Conservation (phyloP, 371 early-diverging fungal species). For the Entomophthora muscae region DNA sequence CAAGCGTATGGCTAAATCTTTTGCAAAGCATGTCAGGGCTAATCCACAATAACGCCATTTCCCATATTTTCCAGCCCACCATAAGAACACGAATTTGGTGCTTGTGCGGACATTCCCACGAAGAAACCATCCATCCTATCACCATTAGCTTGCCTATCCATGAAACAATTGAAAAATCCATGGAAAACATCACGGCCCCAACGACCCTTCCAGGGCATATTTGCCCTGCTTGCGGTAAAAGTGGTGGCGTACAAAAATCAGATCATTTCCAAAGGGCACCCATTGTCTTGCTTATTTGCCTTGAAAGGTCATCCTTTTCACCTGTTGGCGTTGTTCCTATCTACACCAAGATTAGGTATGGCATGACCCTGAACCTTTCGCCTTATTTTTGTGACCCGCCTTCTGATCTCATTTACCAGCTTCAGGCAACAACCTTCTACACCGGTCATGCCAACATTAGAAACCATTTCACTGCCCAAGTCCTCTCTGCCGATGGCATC, state of each 20-base stretch:
- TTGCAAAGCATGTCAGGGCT: background rate
- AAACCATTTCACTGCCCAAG: background rate
- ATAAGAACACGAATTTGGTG: background rate
- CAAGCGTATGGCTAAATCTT: background rate
- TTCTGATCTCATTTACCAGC: background rate
- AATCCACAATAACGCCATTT: background rate
- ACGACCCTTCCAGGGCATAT: background rate
- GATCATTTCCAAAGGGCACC: background rate
- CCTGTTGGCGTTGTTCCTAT: background rate
- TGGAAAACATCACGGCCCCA: background rate
- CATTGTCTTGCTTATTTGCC: background rate
- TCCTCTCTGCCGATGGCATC: background rate
- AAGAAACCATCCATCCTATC: background rate
- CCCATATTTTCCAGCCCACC: background rate
- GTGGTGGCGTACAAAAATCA: background rate
- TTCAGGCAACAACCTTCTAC: background rate
- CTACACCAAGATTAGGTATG: background rate
- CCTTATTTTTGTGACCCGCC: background rate
- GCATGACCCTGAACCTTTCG: background rate
- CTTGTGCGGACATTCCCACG: background rate
- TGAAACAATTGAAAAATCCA: background rate
- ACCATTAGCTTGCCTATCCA: background rate
- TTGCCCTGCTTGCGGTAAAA: background rate
- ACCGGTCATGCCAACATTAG: background rate
- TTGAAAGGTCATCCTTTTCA: background rate